Base-by-base conservation (phyloP, 345 rosid species). In the Linum trigynum region DNA sequence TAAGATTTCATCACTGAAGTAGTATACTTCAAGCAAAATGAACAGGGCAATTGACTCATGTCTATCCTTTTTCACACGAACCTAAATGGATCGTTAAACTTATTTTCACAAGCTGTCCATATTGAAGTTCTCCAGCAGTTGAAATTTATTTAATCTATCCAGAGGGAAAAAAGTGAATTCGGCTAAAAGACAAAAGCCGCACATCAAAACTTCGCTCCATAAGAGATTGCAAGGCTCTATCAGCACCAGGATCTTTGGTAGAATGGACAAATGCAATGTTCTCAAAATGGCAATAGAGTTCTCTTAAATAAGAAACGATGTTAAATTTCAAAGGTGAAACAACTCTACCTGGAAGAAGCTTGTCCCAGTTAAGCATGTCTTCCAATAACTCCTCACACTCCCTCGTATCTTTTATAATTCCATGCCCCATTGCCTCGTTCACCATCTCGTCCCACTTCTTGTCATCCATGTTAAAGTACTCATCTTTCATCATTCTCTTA, bases 301-400 rank as follows among this genome's bases (percentile, higher is more conserved):
- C 32, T 23, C 32, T 23, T 23, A 23, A 23, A 23, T 23, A 23
- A 23, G 32, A 23, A 23, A 23, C 32, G 32, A 23, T 23, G 39
- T 7, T 12, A 67, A 45, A 48, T 23, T 23, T 23, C 42, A 3
- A 55, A 11, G 32, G 32, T 23, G 32, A 23, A 23, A 23, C 32
- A 23, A 12, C 59, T 23, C 32, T 80, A 90, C 96, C 90, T 57
- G 97, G 95, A 74, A 90, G 97, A 39, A 94, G 96, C 65, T 85
- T 86, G 68, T 86, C 92, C 99, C 97, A 90, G 62, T 80, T 73
- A 68, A 88, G 91, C 92, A 86, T 90, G 78, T 85, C 97, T 78
- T 94, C 95, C 36, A 90, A 79, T 79, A 86, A 80, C 58, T 74
- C 80, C 59, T 90, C 99, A 63, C 99, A 94, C 65, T 88, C 89